Base-by-base conservation (phyloP, 495 filamentous ascomycete species). In the Neurospora sp. region DNA sequence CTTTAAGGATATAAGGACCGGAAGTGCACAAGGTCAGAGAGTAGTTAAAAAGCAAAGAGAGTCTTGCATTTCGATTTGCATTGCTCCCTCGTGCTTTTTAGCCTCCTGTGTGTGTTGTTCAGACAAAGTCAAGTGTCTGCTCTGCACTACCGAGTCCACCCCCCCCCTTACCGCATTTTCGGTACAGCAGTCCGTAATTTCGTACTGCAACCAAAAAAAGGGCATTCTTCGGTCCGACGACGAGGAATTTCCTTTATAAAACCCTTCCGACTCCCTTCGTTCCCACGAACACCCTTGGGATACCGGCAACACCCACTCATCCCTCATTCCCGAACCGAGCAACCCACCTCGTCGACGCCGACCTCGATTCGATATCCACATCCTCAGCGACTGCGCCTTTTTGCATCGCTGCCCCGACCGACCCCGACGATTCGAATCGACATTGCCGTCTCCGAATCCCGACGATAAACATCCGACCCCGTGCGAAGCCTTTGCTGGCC, bases 161-260 rank as follows among this genome's bases (percentile, higher is more conserved):
- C 12, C 54, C 54, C 54, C 48, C 54, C 54, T 66, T 66, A 66
- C 54, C 54, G 54, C 54, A 66, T 66, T 66, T 66, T 66, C 27
- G 54, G 54, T 66, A 66, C 54, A 12, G 27, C 54, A 66, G 54
- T 66, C 54, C 54, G 54, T 66, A 66, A 66, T 66, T 35, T 66
- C 54, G 54, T 66, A 66, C 54, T 66, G 54, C 54, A 27, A 66
- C 54, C 54, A 12, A 12, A 66, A 66, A 66, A 72, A 72, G 72
- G 75, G 72, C 75, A 80, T 81, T 80, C 81, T 78, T 81, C 76
- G 79, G 77, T 77, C 78, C 79, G 81, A 79, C 79, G 70, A 78
- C 79, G 78, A 81, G 77, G 79, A 80, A 78, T 79, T 76, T 31
- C 54, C 12, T 62, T 66, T 31, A 66, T 66, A 66, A 35, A 66